Evolutionary conservation across 495 filamentous ascomycete genomes (phyloP).

Genomic region (Aspergillus indologenus): DNA sequence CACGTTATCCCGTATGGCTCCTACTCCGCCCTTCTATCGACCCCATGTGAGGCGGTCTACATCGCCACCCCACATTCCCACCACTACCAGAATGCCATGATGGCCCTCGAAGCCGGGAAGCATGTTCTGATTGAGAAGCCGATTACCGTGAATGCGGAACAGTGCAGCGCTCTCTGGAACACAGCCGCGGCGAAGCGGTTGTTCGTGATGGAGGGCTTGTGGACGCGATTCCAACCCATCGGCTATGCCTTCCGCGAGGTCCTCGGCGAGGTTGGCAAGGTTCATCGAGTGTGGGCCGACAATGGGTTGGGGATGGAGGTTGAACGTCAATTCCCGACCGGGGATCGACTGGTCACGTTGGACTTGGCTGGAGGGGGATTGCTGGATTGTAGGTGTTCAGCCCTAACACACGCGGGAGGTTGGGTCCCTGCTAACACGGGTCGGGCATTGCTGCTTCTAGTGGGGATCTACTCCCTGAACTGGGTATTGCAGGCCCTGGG

Average conservation of each 20-base stretch:
- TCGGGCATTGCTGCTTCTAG: constrained; percentile 18
- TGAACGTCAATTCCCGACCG: constrained; percentile 36
- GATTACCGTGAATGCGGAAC: constrained; percentile 66
- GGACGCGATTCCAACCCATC: constrained; percentile 76
- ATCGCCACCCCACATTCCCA: constrained; percentile 84
- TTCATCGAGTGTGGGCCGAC: constrained; percentile 67
- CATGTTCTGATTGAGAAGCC: constrained; percentile 49
- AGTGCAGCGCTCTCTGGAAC: constrained; percentile 61
- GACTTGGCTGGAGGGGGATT: constrained; percentile 73
- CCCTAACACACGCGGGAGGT: too few species aligned
- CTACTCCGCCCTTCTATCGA: constrained; percentile 65
- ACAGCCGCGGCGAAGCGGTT: constrained; percentile 63
- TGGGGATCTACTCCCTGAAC: constrained; percentile 72
- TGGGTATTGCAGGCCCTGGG: constrained; percentile 71
- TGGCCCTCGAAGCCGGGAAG: constrained; percentile 39
- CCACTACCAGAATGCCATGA: constrained; percentile 60
- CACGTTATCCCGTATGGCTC: constrained; percentile 57
- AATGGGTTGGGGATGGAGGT: constrained; percentile 36
- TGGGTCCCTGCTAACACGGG: neutral
- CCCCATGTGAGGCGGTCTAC: constrained; percentile 72
- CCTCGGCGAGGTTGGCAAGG: constrained; percentile 63
- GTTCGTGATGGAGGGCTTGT: constrained; percentile 84
- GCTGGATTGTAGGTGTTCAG: constrained; percentile 47
- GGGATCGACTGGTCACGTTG: constrained; percentile 69
- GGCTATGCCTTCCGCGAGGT: constrained; percentile 61